Percentiles rank a stretch among this genome's conserved stretches.
These are phyloP conservation scores for Fulvia fulva DNA, from an alignment of 2,329 filamentous ascomycete genomes.

Conservation along the genomic window DNA sequence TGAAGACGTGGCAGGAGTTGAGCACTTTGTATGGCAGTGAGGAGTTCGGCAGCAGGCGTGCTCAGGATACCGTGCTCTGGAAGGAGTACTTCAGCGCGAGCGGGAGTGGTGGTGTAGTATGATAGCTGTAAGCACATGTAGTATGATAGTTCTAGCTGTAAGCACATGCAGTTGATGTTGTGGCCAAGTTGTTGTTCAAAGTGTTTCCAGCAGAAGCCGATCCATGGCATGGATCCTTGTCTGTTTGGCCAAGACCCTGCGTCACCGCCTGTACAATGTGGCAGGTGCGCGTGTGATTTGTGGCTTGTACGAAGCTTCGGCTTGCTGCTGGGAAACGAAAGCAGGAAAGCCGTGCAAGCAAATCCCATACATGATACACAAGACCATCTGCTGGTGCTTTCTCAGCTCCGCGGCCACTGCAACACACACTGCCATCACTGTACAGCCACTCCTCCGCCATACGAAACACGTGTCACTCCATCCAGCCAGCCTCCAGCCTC, in stretches of 20 bases:
- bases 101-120: background rate
- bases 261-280: background rate
- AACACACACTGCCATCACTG: background rate
- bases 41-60: conserved; percentile 1
- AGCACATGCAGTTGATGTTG: no score
- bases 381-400: background rate
- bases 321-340: background rate
- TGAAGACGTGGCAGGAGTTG: conserved; percentile 6
- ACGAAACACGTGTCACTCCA: background rate
- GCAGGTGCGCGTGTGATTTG: background rate
- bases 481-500: no score
- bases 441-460: background rate
- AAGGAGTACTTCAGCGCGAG: background rate
- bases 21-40: conserved; percentile 7
- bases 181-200: no score
- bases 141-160: background rate
- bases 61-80: background rate
- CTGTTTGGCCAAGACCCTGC: background rate
- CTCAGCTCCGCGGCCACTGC: background rate
- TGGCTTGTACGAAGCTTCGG: background rate
- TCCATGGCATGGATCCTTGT: background rate
- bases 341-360: background rate
- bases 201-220: no score
- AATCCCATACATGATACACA: background rate
- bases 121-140: no score